Base-by-base conservation (phyloP, 1,284 basidiomycete species). In the Ustilago xerochloae region DNA sequence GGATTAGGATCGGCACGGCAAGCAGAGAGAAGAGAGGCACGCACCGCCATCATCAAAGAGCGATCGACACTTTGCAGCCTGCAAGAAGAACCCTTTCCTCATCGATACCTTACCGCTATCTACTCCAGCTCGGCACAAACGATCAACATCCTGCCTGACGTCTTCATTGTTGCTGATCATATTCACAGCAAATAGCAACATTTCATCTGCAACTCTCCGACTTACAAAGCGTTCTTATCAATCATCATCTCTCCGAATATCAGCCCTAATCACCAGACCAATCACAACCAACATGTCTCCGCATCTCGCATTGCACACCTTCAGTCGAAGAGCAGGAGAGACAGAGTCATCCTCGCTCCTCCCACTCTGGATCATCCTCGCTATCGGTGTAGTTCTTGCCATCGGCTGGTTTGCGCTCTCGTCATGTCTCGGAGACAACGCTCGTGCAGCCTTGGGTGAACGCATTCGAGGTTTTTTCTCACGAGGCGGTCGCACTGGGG, bases 341-440 rank as follows among this genome's bases (percentile, higher is more conserved):
- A 39, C 53, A 18, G 71, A 74, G 20, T 59, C 63, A 0, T 63
- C 72, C 5, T 67, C 66, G 9, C 63, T 75, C 6, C 20, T 75
- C 6, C 72, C 67, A 39, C 67, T 75, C 18, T 70, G 67, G 63
- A 75, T 75, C 63, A 67, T 75, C 20, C 67, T 75, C 18, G 72
- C 63, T n/a, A 35, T 75, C 3, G 63, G 67, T 20, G 67, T 61
- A n/a, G 60, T 61, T 13, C 38, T 75, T 2, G 67, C 72, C 16
- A 54, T 75, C 13, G 72, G 63, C 18, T 75, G 72, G 72, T 75
- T 75, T 41, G 72, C 72, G 1, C 66, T 75, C 52, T 75, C 72
- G 3, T 75, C 72, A 2, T 75, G 72, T 48, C 63, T 75, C 10
- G 72, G 72, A 20, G 72, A 75, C 57, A 56, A 70, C 32, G 60